Percentiles rank a stretch among this genome's conserved stretches.
Conservation (phyloP, 331 rosid genomes). For the Acacia pycnantha region DNA sequence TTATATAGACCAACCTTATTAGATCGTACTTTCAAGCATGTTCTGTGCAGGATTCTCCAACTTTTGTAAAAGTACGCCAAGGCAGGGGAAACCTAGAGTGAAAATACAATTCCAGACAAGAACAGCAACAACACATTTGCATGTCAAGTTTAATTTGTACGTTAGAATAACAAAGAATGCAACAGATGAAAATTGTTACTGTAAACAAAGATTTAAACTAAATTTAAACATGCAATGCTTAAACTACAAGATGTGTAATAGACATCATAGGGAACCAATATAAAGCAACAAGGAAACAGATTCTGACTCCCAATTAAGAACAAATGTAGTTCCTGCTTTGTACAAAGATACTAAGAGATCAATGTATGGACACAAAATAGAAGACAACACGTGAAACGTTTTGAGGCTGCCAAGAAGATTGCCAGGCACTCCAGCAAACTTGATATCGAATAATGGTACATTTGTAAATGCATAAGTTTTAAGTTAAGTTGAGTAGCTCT, state of each 20-base stretch:
- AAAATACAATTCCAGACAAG: slow-evolving; percentile 24
- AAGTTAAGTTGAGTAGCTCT: slow-evolving; percentile 5
- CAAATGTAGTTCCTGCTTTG: not conserved
- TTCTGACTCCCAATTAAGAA: slow-evolving; percentile 2
- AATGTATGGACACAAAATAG: slow-evolving; percentile 8
- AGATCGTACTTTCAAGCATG: slow-evolving; percentile 74
- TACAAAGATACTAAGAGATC: not conserved
- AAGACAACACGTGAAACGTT: not conserved
- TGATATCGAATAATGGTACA: not conserved
- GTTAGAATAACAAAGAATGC: slow-evolving; percentile 16
- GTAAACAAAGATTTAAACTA: not conserved
- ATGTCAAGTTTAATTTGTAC: slow-evolving; percentile 15
- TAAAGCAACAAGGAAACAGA: slow-evolving; percentile 7
- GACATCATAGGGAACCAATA: not conserved
- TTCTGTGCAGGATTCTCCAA: slow-evolving; percentile 92
- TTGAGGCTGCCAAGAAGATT: slow-evolving; percentile 26
- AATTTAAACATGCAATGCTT: not conserved
- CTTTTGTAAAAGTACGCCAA: slow-evolving; percentile 93
- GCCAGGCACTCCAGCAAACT: not conserved
- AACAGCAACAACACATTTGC: not conserved
- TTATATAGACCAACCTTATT: slow-evolving; percentile 63
- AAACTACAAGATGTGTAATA: not conserved
- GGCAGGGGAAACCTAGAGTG: slow-evolving; percentile 84
- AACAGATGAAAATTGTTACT: slow-evolving; percentile 2
- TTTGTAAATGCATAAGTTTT: slow-evolving; percentile 16